These are phyloP conservation scores for Myriosclerotinia duriaeana DNA, from an alignment of 2,329 filamentous ascomycete genomes.

Conservation along the genomic window DNA sequence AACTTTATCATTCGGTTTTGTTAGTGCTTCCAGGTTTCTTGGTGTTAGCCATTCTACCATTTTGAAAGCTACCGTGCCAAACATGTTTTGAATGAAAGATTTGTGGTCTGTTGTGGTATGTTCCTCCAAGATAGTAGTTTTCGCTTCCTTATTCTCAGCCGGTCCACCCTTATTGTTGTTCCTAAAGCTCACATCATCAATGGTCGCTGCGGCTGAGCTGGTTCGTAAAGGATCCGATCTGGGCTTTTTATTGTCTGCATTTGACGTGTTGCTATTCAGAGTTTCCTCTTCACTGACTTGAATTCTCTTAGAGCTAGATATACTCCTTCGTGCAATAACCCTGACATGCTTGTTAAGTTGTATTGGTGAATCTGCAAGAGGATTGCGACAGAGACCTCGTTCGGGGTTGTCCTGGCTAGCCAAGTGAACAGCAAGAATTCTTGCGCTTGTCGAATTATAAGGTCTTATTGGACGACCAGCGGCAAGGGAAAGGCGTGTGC, in stretches of 20 bases:
- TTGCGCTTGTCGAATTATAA: slow-evolving; percentile 78
- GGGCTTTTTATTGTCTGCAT: not conserved
- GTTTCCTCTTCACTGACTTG: not conserved
- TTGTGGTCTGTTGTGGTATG: slow-evolving; percentile 54
- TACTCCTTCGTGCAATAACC: slow-evolving; percentile 9
- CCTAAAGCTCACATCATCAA: not conserved
- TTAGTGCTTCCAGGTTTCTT: slow-evolving; percentile 41
- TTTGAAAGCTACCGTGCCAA: slow-evolving; percentile 65
- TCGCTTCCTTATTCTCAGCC: slow-evolving; percentile 1
- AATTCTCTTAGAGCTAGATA: slow-evolving; percentile 11
- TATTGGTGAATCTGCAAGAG: slow-evolving; percentile 24
- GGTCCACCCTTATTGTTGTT: not conserved
- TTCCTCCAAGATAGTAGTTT: slow-evolving; percentile 28
- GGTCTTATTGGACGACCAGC: slow-evolving; percentile 69
- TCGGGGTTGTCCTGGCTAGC: slow-evolving; percentile 78
- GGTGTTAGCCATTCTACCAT: slow-evolving; percentile 72
- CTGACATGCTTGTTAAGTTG: slow-evolving; percentile 17
- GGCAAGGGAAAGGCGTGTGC: slow-evolving; percentile 62
- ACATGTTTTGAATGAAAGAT: slow-evolving; percentile 64
- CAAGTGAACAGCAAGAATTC: slow-evolving; percentile 76
- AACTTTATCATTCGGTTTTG: slow-evolving; percentile 23
- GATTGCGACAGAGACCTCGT: slow-evolving; percentile 60
- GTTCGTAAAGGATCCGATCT: not conserved
- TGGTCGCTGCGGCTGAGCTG: not conserved
- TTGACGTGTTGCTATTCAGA: not conserved